phyloP scores from a whole-genome alignment of 331 rosid genomes.

The Erythrophleum ivorense region DNA sequence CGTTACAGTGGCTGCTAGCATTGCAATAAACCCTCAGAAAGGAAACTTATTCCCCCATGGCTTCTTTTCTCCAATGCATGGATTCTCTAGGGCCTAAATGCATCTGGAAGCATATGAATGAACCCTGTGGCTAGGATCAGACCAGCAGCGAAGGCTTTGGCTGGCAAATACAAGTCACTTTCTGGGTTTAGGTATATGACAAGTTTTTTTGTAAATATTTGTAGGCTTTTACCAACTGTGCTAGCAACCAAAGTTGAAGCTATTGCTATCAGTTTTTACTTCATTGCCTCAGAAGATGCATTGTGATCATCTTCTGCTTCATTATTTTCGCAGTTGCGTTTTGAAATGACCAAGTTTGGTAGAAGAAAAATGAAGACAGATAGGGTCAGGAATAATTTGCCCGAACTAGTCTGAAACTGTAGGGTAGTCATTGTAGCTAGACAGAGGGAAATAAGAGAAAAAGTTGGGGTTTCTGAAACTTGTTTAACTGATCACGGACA shows the following conservation, averaged over 20 bases:
- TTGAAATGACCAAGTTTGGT: slow-evolving; percentile 36
- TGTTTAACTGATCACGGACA: background rate
- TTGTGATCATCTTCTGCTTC: slow-evolving; percentile 4
- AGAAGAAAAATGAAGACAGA: slow-evolving; percentile 32
- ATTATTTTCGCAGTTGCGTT: slow-evolving; percentile 25
- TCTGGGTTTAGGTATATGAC: slow-evolving; percentile 31
- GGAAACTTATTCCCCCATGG: slow-evolving; percentile 48
- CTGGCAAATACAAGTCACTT: slow-evolving; percentile 36
- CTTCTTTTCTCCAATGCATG: slow-evolving; percentile 39
- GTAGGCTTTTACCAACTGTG: slow-evolving; percentile 42
- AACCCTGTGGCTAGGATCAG: slow-evolving; percentile 53
- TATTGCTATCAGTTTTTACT: slow-evolving; percentile 45
- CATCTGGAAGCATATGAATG: slow-evolving; percentile 54
- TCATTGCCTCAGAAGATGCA: slow-evolving; percentile 41
- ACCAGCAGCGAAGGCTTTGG: slow-evolving; percentile 49
- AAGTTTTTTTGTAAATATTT: slow-evolving; percentile 26
- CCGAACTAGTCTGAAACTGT: background rate
- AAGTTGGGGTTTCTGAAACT: background rate
- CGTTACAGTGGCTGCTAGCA: slow-evolving; percentile 39
- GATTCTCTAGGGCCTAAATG: slow-evolving; percentile 39
- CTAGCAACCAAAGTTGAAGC: slow-evolving; percentile 40
- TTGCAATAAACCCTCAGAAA: slow-evolving; percentile 40
- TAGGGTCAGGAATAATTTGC: slow-evolving; percentile 25
- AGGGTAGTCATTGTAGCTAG: background rate
- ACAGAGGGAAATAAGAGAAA: background rate